phyloP scores from a whole-genome alignment of 495 filamentous ascomycete genomes.

The Xanthoparmelia taractica region DNA sequence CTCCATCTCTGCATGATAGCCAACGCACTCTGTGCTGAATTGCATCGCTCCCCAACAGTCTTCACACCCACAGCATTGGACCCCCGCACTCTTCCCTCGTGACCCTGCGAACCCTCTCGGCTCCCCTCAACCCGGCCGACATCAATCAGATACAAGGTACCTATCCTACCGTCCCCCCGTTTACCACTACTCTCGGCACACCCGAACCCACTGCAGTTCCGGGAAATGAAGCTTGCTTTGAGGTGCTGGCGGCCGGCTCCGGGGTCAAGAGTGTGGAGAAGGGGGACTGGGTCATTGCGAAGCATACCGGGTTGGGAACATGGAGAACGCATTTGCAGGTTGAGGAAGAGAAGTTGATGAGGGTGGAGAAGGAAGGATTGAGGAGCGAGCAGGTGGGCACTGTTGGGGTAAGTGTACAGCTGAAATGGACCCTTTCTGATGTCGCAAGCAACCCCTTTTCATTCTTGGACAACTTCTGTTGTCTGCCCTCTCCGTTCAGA shows the following conservation, averaged over 20 bases:
- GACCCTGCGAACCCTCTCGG: constrained; percentile 69
- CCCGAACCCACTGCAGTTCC: constrained; percentile 60
- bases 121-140: constrained; percentile 94
- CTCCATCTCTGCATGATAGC: background rate
- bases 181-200: constrained; percentile 67
- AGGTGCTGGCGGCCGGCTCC: constrained; percentile 61
- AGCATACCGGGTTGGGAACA: constrained; percentile 70
- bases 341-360: constrained; percentile 55
- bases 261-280: constrained; percentile 46
- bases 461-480: background rate
- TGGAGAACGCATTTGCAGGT: constrained; percentile 84
- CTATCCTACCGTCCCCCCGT: constrained; percentile 78
- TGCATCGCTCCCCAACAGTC: constrained; percentile 33
- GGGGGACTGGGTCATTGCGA: constrained; percentile 93
- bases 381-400: constrained; percentile 70
- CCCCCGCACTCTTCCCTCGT: constrained; percentile 55
- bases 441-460: background rate
- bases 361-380: constrained; percentile 60
- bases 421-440: background rate
- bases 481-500: background rate
- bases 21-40: background rate
- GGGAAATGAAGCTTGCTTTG: constrained; percentile 90
- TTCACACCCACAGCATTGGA: constrained; percentile 77
- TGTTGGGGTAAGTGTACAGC: constrained; percentile 38
- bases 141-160: constrained; percentile 95